These are phyloP conservation scores for Lycium barbarum DNA, from an alignment of 257 asterid species.

Conservation along the genomic window DNA sequence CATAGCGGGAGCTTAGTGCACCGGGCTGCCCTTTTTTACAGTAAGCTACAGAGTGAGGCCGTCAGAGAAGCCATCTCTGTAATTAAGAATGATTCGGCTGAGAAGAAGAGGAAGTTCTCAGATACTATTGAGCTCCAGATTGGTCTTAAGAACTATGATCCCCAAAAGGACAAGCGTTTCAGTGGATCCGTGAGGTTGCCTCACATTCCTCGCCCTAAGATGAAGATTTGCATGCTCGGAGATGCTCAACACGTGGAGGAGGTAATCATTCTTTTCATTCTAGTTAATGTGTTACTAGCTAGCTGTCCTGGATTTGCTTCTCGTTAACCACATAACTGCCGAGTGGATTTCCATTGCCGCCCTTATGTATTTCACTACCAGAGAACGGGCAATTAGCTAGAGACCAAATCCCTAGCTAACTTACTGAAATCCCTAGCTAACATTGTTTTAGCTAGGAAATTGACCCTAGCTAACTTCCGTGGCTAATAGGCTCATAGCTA, in stretches of 20 bases:
- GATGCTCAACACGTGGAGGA: constrained; percentile 28
- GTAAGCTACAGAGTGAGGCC: constrained; percentile 41
- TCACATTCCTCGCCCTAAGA: constrained; percentile 28
- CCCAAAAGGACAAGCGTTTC: constrained; percentile 39
- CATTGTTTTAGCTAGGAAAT: too few relatives aligned
- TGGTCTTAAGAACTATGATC: constrained; percentile 39
- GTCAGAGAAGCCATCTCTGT: constrained; percentile 37
- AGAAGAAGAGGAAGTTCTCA: constrained; percentile 30
- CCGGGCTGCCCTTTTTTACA: constrained; percentile 16
- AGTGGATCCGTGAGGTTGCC: constrained; percentile 25
- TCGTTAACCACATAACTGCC: background rate
- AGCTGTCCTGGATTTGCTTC: background rate
- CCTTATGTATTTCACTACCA: background rate
- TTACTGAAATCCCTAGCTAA: too few relatives aligned
- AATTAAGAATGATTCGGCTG: constrained; percentile 29
- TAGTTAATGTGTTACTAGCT: background rate
- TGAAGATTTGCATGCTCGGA: constrained; percentile 30
- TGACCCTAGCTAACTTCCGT: too few relatives aligned
- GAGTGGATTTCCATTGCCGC: background rate
- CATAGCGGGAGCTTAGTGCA: too few relatives aligned
- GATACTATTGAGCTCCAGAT: constrained; percentile 32
- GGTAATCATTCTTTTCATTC: background rate
- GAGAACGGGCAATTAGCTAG: too few relatives aligned
- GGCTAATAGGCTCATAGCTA: too few relatives aligned
- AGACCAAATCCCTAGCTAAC: too few relatives aligned